phyloP scores from a whole-genome alignment of 129 eudicot species.

The Gnaphalium uliginosum region DNA sequence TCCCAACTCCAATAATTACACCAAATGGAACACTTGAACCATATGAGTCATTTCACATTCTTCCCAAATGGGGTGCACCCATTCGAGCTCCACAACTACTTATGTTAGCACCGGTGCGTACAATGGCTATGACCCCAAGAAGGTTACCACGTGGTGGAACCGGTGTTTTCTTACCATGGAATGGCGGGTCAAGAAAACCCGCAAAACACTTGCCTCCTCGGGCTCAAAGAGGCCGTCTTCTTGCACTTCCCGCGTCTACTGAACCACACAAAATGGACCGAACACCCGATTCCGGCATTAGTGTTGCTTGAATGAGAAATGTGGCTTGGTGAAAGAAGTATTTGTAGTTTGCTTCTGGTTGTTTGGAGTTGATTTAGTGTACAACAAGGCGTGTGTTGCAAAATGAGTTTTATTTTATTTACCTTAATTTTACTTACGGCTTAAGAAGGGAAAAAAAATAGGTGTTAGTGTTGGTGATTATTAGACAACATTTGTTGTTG shows the following conservation, averaged over 20 bases:
- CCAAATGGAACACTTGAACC: slow-evolving; percentile 51
- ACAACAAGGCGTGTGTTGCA: slow-evolving; percentile 49
- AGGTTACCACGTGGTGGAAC: slow-evolving; percentile 80
- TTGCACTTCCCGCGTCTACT: slow-evolving; percentile 60
- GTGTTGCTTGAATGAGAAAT: slow-evolving; percentile 35
- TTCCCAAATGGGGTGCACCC: slow-evolving; percentile 77
- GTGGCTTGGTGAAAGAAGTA: neutral
- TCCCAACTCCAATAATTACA: slow-evolving; percentile 44
- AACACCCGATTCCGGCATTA: slow-evolving; percentile 50
- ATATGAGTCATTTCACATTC: slow-evolving; percentile 44
- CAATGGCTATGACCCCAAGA: slow-evolving; percentile 64
- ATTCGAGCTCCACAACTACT: slow-evolving; percentile 63
- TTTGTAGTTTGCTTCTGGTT: slow-evolving; percentile 18
- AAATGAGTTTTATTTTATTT: slow-evolving; percentile 32
- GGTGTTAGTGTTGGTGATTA: slow-evolving; percentile 42
- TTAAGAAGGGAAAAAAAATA: slow-evolving; percentile 34
- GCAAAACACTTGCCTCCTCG: slow-evolving; percentile 92
- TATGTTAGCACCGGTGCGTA: slow-evolving; percentile 75
- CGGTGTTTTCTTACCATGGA: slow-evolving; percentile 97
- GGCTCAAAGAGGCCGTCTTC: slow-evolving; percentile 78
- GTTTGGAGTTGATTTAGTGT: slow-evolving; percentile 39
- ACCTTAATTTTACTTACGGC: slow-evolving; percentile 15
- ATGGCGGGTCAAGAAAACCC: slow-evolving; percentile 59
- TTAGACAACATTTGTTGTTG: slow-evolving; percentile 34
- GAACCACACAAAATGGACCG: slow-evolving; percentile 49